Base-by-base conservation (phyloP, 2,329 filamentous ascomycete genomes). In the Talaromyces verruculosus region DNA sequence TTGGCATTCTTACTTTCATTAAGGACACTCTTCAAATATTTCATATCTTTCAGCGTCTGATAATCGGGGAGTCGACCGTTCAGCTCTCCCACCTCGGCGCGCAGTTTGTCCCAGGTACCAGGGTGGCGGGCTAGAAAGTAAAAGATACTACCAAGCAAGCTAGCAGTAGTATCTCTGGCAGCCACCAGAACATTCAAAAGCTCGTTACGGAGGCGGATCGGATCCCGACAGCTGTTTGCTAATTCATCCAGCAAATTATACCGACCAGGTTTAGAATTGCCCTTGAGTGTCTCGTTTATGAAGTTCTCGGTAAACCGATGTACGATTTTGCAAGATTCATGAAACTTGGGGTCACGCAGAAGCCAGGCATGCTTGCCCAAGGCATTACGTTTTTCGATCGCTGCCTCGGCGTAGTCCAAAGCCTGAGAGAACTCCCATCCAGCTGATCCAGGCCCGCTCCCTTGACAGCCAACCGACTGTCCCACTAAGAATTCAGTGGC, bases 401-500 rank as follows among this genome's bases (percentile, higher is more conserved):
- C 76, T 28, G 76, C 75, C 47, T 76, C 73, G 2, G 74, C 70
- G 5, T 66, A 70, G 22, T 77, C 77, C 65, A 81, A 81, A 5
- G 76, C 74, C 5, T 77, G 69, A 7, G 76, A 75, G 39, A 78
- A 78, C 8, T 74, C 74, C 35, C 75, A 72, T 2, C 74, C 71
- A 25, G 76, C 76, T 3, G 67, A 61, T 86, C 86, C 61, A 82
- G 84, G 2, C 84, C 86, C 65, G 19, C 57, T 28, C 0, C 86
- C 86, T 72, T 81, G 76, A 68, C 84, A 87, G 49, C 84, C 15
- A 94, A 89, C 82, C 66, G 91, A 90, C 67, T 88, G 83, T 2
- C 93, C 93, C 1, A 97, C 85, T 30, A 97, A 80, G 75, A 97
- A 97, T 71, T 96, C 91, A 0, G 93, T 97, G 1, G 91, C 88